Percentiles rank a stretch among this genome's conserved stretches.
Evolutionary conservation across 2,329 filamentous ascomycete genomes (phyloP).

Genomic region (Anthostomella pinea): DNA sequence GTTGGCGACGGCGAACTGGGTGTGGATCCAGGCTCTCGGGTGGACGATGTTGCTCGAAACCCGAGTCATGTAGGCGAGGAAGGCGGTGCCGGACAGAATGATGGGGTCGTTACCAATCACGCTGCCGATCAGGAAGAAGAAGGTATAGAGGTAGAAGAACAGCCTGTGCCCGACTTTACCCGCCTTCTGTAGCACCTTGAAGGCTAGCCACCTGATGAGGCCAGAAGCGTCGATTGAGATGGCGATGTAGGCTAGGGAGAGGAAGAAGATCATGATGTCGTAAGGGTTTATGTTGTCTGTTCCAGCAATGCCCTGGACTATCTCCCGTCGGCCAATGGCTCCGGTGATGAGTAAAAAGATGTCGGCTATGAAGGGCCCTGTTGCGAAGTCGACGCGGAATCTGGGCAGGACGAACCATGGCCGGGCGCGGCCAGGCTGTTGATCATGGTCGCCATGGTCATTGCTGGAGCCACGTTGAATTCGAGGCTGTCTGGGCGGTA

Average conservation of each 20-base stretch:
- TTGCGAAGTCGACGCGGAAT: slow-evolving; percentile 69
- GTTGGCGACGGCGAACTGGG: slow-evolving; percentile 70
- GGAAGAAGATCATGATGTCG: slow-evolving; percentile 73
- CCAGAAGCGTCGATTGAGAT: slow-evolving; percentile 76
- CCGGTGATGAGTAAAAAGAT: slow-evolving; percentile 68
- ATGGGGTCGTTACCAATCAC: slow-evolving; percentile 76
- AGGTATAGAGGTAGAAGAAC: slow-evolving; percentile 70
- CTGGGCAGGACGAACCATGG: slow-evolving; percentile 50
- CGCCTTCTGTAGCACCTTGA: slow-evolving; percentile 66
- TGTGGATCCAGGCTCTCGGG: slow-evolving; percentile 70
- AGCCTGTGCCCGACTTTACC: slow-evolving; percentile 65
- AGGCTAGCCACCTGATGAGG: slow-evolving; percentile 67
- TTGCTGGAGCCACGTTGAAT: slow-evolving; percentile 18
- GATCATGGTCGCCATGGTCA: background rate
- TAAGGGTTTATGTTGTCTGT: slow-evolving; percentile 64
- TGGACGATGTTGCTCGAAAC: slow-evolving; percentile 71
- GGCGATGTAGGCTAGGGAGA: slow-evolving; percentile 72
- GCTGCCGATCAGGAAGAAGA: slow-evolving; percentile 66
- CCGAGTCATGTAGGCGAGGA: slow-evolving; percentile 73
- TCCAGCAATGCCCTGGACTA: slow-evolving; percentile 66
- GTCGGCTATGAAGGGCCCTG: slow-evolving; percentile 67
- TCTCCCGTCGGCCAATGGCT: slow-evolving; percentile 65
- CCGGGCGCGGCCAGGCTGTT: slow-evolving; percentile 31
- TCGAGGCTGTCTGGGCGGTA: slow-evolving; percentile 39
- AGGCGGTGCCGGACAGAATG: slow-evolving; percentile 70